A percentile compares a stretch with the other conserved stretches of the same genome.
Evolutionary conservation across 2,329 filamentous ascomycete genomes (phyloP).

Genomic region (Calonectria ilicicola): DNA sequence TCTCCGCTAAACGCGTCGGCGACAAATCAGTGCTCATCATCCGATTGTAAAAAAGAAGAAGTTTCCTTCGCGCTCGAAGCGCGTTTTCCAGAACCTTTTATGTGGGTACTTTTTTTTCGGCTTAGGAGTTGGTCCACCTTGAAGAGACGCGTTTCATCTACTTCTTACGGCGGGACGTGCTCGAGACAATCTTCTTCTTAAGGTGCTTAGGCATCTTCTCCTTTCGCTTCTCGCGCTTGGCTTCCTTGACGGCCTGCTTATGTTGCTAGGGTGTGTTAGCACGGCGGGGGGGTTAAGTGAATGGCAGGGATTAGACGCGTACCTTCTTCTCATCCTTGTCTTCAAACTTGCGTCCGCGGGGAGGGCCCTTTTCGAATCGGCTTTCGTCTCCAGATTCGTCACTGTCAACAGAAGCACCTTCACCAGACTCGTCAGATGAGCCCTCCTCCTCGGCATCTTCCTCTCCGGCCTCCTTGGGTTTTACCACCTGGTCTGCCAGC

Average conservation of each 20-base stretch:
- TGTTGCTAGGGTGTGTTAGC: slow-evolving; percentile 64
- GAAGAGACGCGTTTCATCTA: slow-evolving; percentile 46
- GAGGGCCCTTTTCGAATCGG: slow-evolving; percentile 73
- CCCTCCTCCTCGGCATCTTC: slow-evolving; percentile 54
- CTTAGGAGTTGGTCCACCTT: not conserved
- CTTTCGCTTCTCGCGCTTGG: slow-evolving; percentile 92
- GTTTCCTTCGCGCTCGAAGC: slow-evolving; percentile 7
- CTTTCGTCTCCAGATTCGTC: slow-evolving; percentile 62
- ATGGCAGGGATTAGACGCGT: slow-evolving; percentile 34
- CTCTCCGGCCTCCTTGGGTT: slow-evolving; percentile 48
- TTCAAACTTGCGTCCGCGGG: slow-evolving; percentile 86
- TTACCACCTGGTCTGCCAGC: slow-evolving; percentile 76
- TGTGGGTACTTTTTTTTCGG: slow-evolving; percentile 7
- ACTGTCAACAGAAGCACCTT: slow-evolving; percentile 60
- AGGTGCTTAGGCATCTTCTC: slow-evolving; percentile 96
- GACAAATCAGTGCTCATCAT: slow-evolving; percentile 60
- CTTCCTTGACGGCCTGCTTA: slow-evolving; percentile 93
- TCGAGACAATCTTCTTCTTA: slow-evolving; percentile 87
- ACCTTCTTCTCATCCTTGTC: slow-evolving; percentile 92
- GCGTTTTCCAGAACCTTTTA: not conserved
- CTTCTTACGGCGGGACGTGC: slow-evolving; percentile 73
- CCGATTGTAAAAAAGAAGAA: slow-evolving; percentile 48
- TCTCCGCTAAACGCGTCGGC: slow-evolving; percentile 33
- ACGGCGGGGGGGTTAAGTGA: not conserved
- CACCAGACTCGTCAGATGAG: slow-evolving; percentile 57